Conservation (phyloP, 2,329 filamentous ascomycete species). For the Sporothrix brunneoviolacea region DNA sequence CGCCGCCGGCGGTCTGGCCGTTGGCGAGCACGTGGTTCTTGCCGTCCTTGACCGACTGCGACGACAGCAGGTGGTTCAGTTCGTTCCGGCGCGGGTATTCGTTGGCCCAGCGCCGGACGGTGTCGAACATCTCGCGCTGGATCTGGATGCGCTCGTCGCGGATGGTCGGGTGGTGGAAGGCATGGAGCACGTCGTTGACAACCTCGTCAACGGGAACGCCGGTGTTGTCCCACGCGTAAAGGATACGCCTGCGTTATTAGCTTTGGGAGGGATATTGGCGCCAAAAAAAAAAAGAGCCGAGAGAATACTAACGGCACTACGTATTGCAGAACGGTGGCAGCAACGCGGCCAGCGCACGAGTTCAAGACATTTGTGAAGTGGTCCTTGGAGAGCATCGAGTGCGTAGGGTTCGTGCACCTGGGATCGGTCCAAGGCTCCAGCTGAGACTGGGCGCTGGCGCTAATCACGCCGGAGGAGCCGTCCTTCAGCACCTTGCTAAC, state of each 20-base stretch:
- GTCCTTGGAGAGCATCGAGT: conserved; percentile 78
- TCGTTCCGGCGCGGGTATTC: conserved; percentile 59
- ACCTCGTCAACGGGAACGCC: conserved; percentile 78
- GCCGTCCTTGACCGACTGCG: conserved; percentile 74
- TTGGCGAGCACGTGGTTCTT: conserved; percentile 62
- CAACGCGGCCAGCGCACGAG: conserved; percentile 67
- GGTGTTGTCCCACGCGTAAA: conserved; percentile 90
- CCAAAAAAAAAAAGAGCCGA: not conserved
- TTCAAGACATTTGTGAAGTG: conserved; percentile 77
- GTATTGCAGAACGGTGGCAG: conserved; percentile 74
- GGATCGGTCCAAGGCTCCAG: conserved; percentile 75
- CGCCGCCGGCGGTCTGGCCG: conserved; percentile 25
- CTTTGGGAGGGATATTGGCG: not conserved
- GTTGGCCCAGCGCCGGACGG: conserved; percentile 74
- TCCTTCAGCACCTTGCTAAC: conserved; percentile 80
- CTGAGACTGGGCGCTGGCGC: conserved; percentile 65
- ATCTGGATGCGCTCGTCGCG: conserved; percentile 71
- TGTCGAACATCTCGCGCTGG: conserved; percentile 82
- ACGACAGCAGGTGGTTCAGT: conserved; percentile 69
- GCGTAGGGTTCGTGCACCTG: conserved; percentile 68
- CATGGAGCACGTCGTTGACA: conserved; percentile 68
- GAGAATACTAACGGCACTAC: conserved; percentile 58
- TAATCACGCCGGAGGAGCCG: conserved; percentile 67
- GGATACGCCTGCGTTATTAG: conserved; percentile 51
- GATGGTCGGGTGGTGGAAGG: conserved; percentile 86